Base-by-base conservation (phyloP, 306 rosid species). In the Citrullus amarus region DNA sequence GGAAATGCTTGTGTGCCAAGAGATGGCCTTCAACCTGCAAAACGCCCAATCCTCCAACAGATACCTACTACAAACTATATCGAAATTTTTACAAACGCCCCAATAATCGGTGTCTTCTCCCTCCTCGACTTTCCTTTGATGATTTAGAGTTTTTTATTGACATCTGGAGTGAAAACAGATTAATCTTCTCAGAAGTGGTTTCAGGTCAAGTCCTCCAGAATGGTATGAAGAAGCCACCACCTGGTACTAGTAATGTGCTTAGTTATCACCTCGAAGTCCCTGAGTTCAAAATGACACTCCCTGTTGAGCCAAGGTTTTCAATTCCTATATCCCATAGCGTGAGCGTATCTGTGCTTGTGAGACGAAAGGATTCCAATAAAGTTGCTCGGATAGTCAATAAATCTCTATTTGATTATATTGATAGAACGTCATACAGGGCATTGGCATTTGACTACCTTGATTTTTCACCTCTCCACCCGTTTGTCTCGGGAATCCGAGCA, bases 1-100 rank as follows among this genome's bases (percentile, higher is more conserved):
- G 98, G 98, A 96, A 96, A 83, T 90, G 99, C 79, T 25, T 79
- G 28, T 92, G 97, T 82, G 93, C 91, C 81, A 88, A 90, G 88
- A 91, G 88, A 82, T 92, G 99, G 97, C 99, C 99, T 65, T 96
- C 99, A 8, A 85, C 88, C 76, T 91, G 96, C 96, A 96, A 88
- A 88, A 85, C 67, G 57, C 88, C 93, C 59, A 83, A 86, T 54
- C 90, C 91, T 66, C 90, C 96, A 4, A 80, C 88, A 39, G 30
- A 48, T 79, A 85, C 91, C 9, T 92, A 90, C 88, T 86, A 82
- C 82, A 88, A 86, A 81, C 78, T 96, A 4, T 96, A 87, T 79
- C 85, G 82, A 86, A 86, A 87, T 25, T 91, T 92, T 36, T 73
- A 88, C 83, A 95, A 83, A 70, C 89, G 96, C 44, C 90, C 81